phyloP scores from a whole-genome alignment of 1,284 basidiomycete species.

The Pseudomicrostroma phylloplanum region DNA sequence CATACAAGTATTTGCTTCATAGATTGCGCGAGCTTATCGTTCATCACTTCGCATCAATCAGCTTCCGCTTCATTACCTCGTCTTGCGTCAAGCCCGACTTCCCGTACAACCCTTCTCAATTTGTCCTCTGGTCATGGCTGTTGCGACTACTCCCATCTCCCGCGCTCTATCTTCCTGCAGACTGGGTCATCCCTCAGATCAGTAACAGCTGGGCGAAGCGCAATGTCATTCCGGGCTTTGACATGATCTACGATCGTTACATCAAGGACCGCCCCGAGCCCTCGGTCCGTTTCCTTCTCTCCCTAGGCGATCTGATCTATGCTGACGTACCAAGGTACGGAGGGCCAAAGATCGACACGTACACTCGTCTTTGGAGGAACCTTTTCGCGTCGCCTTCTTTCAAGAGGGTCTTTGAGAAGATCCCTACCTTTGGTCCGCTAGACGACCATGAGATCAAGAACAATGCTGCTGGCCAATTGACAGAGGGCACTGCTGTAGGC shows the following conservation, averaged over 20 bases:
- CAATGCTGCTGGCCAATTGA: conserved; percentile 36
- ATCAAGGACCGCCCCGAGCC: conserved; percentile 32
- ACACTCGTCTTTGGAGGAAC: conserved; percentile 48
- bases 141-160: conserved; percentile 5
- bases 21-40: conserved; percentile 26
- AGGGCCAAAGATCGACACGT: conserved; percentile 29
- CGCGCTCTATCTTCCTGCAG: background rate
- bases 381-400: conserved; percentile 45
- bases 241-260: conserved; percentile 57
- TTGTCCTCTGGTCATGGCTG: conserved; percentile 28
- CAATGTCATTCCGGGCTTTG: conserved; percentile 62
- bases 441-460: conserved; percentile 49
- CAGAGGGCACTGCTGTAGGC: conserved; percentile 6
- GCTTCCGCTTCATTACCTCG: conserved; percentile 42
- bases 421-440: conserved; percentile 47
- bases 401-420: conserved; percentile 38
- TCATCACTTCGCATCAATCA: conserved; percentile 27
- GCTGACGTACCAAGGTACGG: conserved; percentile 62
- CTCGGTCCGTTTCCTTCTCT: conserved; percentile 49
- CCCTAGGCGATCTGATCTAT: conserved; percentile 62
- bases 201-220: conserved; percentile 38
- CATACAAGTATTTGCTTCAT: background rate
- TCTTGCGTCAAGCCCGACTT: conserved; percentile 51
- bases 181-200: background rate
- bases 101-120: conserved; percentile 47